These are phyloP conservation scores for Suillus alpinus DNA, from an alignment of 768 basidiomycete species.

Conservation along the genomic window DNA sequence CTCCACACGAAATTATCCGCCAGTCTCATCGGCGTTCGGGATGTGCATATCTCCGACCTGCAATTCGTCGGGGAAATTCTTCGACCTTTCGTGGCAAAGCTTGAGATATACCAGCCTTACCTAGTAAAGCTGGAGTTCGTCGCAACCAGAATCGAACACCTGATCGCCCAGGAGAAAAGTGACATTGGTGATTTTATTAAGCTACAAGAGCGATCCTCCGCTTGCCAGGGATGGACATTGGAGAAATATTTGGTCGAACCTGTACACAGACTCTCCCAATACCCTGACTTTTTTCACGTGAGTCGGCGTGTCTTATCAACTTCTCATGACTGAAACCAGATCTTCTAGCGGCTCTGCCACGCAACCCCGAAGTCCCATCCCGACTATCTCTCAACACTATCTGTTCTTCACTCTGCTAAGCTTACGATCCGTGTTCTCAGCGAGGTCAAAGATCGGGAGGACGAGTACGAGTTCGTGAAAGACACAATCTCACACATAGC, in stretches of 20 bases:
- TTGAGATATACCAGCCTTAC: slow-evolving; percentile 89
- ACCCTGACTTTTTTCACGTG: slow-evolving; percentile 74
- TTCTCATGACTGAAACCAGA: slow-evolving; percentile 6
- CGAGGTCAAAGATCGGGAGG: slow-evolving; percentile 83
- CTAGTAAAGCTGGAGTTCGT: slow-evolving; percentile 68
- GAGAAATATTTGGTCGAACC: slow-evolving; percentile 74
- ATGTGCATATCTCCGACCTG: slow-evolving; percentile 43
- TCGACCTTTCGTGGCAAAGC: slow-evolving; percentile 54
- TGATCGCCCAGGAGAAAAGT: slow-evolving; percentile 47
- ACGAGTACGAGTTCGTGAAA: slow-evolving; percentile 79
- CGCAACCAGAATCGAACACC: slow-evolving; percentile 46
- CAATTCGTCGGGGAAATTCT: slow-evolving; percentile 57
- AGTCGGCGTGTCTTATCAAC: slow-evolving; percentile 22
- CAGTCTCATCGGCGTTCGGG: slow-evolving; percentile 41
- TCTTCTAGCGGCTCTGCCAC: slow-evolving; percentile 60
- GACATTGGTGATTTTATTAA: slow-evolving; percentile 86
- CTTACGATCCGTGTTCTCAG: slow-evolving; percentile 73
- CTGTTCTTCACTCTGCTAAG: slow-evolving; percentile 63
- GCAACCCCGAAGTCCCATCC: slow-evolving; percentile 67
- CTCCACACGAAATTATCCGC: slow-evolving; percentile 66
- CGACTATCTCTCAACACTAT: slow-evolving; percentile 68
- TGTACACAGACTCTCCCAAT: slow-evolving; percentile 65
- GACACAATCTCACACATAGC: slow-evolving; percentile 54
- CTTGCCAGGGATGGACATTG: slow-evolving; percentile 62
- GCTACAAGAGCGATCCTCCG: slow-evolving; percentile 55